A percentile compares a stretch with the other conserved stretches of the same genome.
phyloP scores from a whole-genome alignment of 495 filamentous ascomycete species.

The Tuber melanosporum region DNA sequence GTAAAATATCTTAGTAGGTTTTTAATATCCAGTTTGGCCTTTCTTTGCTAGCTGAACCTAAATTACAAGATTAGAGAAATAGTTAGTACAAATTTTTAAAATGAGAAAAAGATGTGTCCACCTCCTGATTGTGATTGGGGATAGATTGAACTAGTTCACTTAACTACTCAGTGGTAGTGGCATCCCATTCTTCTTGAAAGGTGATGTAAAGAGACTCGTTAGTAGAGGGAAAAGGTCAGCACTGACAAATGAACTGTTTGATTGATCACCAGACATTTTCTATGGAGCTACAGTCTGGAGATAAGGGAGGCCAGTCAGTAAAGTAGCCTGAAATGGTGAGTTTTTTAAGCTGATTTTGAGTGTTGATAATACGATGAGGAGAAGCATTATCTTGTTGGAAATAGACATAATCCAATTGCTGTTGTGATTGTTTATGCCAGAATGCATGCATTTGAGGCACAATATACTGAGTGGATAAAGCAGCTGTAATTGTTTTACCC shows the following conservation, averaged over 20 bases:
- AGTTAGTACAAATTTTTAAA: neutral
- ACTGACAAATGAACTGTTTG: neutral
- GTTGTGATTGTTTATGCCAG: slow-evolving; percentile 2
- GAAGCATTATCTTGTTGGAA: neutral
- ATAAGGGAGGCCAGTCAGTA: neutral
- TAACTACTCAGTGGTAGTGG: slow-evolving; percentile 8
- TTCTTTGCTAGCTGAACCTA: neutral
- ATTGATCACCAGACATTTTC: slow-evolving; percentile 11
- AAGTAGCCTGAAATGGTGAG: slow-evolving; percentile 3
- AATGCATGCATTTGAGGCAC: neutral
- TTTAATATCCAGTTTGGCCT: neutral
- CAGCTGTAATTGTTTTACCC: neutral
- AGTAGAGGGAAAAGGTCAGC: neutral
- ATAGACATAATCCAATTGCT: slow-evolving; percentile 4
- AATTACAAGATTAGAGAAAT: neutral
- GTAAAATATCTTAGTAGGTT: accelerated
- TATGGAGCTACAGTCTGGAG: slow-evolving; percentile 2
- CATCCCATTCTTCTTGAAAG: slow-evolving; percentile 16
- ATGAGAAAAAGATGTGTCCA: neutral
- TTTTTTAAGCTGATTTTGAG: neutral
- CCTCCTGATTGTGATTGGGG: neutral
- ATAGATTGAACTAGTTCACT: neutral
- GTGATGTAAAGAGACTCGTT: neutral
- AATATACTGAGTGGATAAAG: slow-evolving; percentile 6
- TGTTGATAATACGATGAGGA: neutral